A percentile compares a stretch with the other conserved stretches of the same genome.
Conservation (phyloP, 208 protist species). For the Angomonas deanei region DNA sequence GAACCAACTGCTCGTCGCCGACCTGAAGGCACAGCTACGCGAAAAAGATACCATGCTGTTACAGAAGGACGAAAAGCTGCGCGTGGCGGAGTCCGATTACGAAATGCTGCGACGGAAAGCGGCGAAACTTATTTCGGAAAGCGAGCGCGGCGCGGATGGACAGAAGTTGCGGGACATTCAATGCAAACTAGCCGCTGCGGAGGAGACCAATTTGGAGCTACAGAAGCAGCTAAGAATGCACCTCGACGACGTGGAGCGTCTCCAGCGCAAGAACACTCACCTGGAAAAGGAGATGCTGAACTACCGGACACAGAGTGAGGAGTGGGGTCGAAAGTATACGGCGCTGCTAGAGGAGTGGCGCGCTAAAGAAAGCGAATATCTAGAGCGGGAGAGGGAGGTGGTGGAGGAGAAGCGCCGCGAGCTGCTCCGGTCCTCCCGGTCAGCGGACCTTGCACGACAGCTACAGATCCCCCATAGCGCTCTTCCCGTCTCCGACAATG, state of each 20-base stretch:
- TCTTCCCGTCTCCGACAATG: not conserved
- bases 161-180: slow-evolving; percentile 23
- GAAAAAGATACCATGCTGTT: slow-evolving; percentile 43
- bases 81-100: slow-evolving; percentile 59
- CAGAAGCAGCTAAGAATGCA: slow-evolving; percentile 13
- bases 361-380: not conserved
- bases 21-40: slow-evolving; percentile 40
- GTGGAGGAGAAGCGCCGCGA: not conserved
- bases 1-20: slow-evolving; percentile 26
- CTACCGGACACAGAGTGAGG: slow-evolving; percentile 19
- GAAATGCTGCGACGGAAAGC: slow-evolving; percentile 46
- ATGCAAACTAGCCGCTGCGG: slow-evolving; percentile 5
- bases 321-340: slow-evolving; percentile 20
- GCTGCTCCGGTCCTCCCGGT: not conserved
- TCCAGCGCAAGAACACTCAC: slow-evolving; percentile 26
- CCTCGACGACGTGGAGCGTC: slow-evolving; percentile 9
- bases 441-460: not conserved
- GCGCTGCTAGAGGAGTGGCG: slow-evolving; percentile 10
- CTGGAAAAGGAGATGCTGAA: slow-evolving; percentile 31
- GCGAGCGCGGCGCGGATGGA: slow-evolving; percentile 20
- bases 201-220: slow-evolving; percentile 12
- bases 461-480: not conserved
- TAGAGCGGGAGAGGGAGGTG: not conserved
- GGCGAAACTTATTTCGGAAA: slow-evolving; percentile 27
- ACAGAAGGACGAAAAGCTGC: slow-evolving; percentile 41